Evolutionary conservation across 2,329 filamentous ascomycete genomes (phyloP), one percentile per base, ranked within the genome.

Genomic region (Paracorniculantispora psalliotae): DNA sequence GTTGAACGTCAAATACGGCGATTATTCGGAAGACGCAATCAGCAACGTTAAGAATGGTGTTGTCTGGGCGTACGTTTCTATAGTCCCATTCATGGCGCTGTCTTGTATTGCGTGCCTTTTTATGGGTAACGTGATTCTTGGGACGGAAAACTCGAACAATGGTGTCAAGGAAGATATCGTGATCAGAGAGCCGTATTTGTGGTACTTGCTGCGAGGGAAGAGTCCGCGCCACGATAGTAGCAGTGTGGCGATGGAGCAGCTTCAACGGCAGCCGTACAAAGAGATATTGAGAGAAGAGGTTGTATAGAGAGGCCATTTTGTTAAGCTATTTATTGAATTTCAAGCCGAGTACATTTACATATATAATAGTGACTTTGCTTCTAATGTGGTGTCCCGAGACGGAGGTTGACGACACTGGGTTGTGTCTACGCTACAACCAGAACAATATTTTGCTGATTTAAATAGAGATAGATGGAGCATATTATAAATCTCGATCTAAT

Each of bases 61-160:
- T 46, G 82, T 85, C 62, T 87, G 85, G 81, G 82, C 85, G 0
- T 86, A 86, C 64, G 77, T 87, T 41, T 75, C 84, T 0, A 79
- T 89, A 39, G 71, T 82, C 13, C 85, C 85, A 0, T 79, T 89
- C 59, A 77, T 87, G 71, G 68, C 73, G 26, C 28, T 75, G 66
- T 64, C 67, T 9, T 67, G 67, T 46, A 37, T 69, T 21, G 64
- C 63, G 19, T 61, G 68, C 15, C 61, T 65, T 21, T 68, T 69
- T 41, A 63, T 73, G 8, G 71, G 71, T 7, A 73, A 72, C 28
- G 67, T 72, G 28, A 67, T 67, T 47, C 63, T 72, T n/a, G 65
- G 64, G 0, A 62, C 66, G 21, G 66, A 57, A 33, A 28, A 6
- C 0, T 44, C 47, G 19, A 2, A 13, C 2, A 30, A n/a, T 10